These are phyloP conservation scores for Breynia disticha DNA, from an alignment of 441 rosid species.

Conservation along the genomic window DNA sequence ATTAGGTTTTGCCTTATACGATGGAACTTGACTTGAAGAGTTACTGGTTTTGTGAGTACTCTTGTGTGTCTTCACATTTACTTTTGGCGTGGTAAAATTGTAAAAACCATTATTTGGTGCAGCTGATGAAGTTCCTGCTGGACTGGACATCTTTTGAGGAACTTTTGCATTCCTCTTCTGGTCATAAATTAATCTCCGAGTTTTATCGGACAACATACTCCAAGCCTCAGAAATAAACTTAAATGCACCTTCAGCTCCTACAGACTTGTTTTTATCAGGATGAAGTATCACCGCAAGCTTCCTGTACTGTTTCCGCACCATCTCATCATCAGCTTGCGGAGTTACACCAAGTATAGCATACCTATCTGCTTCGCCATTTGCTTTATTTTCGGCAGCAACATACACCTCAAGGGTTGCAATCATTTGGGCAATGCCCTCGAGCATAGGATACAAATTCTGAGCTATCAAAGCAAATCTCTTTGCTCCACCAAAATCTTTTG, in stretches of 20 bases:
- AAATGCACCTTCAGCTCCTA: conserved; percentile 38
- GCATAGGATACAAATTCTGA: conserved; percentile 32
- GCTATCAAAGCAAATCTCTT: conserved; percentile 36
- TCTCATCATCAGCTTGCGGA: conserved; percentile 32
- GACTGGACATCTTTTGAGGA: conserved; percentile 18
- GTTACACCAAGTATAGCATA: conserved; percentile 29
- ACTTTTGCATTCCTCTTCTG: conserved; percentile 19
- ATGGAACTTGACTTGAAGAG: conserved; percentile 14
- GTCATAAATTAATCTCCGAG: conserved; percentile 25
- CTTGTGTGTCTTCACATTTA: conserved; percentile 19
- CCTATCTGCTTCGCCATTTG: conserved; percentile 35
- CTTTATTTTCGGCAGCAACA: conserved; percentile 25
- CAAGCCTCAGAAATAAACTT: conserved; percentile 35
- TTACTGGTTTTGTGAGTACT: conserved; percentile 12
- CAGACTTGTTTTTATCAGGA: conserved; percentile 38
- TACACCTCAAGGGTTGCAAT: conserved; percentile 28
- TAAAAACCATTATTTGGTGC: conserved; percentile 19
- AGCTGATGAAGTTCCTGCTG: conserved; percentile 16
- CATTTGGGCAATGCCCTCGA: conserved; percentile 34
- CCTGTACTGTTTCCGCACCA: conserved; percentile 28
- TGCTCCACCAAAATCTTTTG: conserved; percentile 30
- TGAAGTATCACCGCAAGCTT: conserved; percentile 33
- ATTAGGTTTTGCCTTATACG: conserved; percentile 18
- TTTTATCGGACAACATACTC: conserved; percentile 29
- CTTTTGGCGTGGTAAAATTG: conserved; percentile 15